Conservation (phyloP, 495 filamentous ascomycete genomes). For the Mycothermus thermophilus region DNA sequence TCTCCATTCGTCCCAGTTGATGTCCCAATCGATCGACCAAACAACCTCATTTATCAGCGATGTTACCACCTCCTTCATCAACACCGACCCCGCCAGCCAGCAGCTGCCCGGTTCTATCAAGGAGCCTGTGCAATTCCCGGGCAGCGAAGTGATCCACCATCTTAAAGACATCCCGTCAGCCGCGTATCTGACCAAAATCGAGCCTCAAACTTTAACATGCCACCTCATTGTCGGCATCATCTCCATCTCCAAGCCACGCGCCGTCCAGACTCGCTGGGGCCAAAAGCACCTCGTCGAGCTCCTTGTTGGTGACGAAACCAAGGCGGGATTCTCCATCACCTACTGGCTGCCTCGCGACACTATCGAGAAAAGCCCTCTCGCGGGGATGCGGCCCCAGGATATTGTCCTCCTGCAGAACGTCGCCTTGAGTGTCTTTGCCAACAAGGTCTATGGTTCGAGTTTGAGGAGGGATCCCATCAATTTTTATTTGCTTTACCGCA, state of each 20-base stretch:
- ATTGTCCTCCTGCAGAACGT: constrained; percentile 64
- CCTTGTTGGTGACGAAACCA: constrained; percentile 76
- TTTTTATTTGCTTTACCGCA: constrained; percentile 51
- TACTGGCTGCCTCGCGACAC: constrained; percentile 53
- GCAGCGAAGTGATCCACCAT: constrained; percentile 37
- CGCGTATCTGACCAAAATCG: constrained; percentile 49
- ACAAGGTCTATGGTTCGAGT: constrained; percentile 65
- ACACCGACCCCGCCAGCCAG: constrained; percentile 5
- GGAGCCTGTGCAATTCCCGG: constrained; percentile 10
- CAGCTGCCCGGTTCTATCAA: background rate
- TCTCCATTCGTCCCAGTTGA: constrained; percentile 37
- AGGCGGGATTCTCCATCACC: constrained; percentile 64
- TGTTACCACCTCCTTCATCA: constrained; percentile 7
- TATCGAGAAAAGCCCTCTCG: constrained; percentile 31
- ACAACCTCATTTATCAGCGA: constrained; percentile 9
- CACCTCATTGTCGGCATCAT: constrained; percentile 71
- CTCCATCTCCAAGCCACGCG: constrained; percentile 50
- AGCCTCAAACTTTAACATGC: constrained; percentile 64
- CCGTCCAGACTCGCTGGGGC: constrained; percentile 38
- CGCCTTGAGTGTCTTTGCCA: constrained; percentile 57
- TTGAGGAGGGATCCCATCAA: constrained; percentile 56
- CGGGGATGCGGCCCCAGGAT: constrained; percentile 48
- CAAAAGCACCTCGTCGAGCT: constrained; percentile 58
- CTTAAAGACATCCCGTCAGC: constrained; percentile 59
- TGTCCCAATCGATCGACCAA: constrained; percentile 4